Evolutionary conservation across 306 rosid genomes (phyloP).

Genomic region (Arachis hypogaea): DNA sequence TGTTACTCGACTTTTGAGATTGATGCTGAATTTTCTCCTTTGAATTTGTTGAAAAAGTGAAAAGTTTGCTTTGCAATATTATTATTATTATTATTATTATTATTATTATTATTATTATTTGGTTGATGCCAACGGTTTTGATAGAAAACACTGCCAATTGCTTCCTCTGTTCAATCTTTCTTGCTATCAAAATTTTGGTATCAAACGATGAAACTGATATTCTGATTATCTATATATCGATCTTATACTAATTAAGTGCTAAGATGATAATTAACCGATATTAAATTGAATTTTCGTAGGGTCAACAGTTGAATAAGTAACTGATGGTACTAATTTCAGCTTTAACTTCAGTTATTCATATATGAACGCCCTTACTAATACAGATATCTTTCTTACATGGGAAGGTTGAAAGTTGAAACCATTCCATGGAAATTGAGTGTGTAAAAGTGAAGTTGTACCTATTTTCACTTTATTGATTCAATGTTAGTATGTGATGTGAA

Average conservation of each 20-base stretch:
- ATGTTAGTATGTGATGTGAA: no score
- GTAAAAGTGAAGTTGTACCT: neutral
- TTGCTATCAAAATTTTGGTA: neutral
- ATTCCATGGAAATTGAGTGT: conserved; percentile 1
- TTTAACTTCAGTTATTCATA: neutral
- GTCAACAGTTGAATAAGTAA: neutral
- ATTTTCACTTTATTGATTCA: conserved; percentile 11
- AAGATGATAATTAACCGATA: neutral
- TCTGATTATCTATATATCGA: neutral
- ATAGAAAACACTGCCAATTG: conserved; percentile 10
- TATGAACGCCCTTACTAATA: neutral
- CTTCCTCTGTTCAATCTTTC: neutral
- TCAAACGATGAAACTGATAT: neutral
- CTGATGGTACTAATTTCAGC: neutral
- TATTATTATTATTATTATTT: neutral
- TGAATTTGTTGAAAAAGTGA: conserved; percentile 17
- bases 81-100: no score
- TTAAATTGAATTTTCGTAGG: neutral
- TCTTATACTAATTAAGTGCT: conserved; percentile 2
- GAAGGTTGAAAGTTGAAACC: neutral
- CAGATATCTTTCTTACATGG: neutral
- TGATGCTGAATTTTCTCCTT: neutral
- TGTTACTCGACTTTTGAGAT: conserved; percentile 5
- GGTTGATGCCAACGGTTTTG: conserved; percentile 8
- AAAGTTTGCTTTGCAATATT: no score